Percentiles rank a stretch among this genome's conserved stretches.
Evolutionary conservation across 495 filamentous ascomycete genomes (phyloP).

Genomic region (Aspergillus diversus): DNA sequence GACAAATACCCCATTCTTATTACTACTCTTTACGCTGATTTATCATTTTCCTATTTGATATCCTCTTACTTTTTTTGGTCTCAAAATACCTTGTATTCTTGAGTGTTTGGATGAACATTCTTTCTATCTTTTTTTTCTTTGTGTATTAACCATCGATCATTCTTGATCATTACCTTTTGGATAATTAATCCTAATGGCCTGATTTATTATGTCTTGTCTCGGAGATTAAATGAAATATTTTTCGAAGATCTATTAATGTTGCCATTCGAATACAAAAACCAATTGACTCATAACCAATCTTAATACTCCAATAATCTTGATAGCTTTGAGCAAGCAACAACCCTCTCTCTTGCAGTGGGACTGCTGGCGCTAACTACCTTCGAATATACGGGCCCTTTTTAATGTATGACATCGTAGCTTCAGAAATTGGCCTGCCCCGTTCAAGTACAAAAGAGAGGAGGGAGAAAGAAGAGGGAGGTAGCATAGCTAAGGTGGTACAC

Average conservation of each 20-base stretch:
- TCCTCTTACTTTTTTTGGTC: background rate
- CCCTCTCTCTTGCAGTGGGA: too few species aligned
- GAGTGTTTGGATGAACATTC: background rate
- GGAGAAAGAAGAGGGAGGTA: too few species aligned
- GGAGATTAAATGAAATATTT: background rate
- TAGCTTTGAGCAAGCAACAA: too few species aligned
- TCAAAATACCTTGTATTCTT: background rate
- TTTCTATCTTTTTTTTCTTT: background rate
- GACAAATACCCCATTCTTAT: background rate
- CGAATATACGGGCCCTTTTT: too few species aligned
- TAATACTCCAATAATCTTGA: too few species aligned
- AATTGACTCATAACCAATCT: too few species aligned
- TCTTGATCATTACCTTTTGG: background rate
- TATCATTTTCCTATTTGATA: background rate
- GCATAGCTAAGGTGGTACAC: too few species aligned
- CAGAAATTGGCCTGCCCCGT: too few species aligned
- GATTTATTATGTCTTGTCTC: background rate
- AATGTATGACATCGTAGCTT: too few species aligned
- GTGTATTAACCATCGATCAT: background rate
- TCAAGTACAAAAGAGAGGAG: too few species aligned
- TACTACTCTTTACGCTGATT: background rate
- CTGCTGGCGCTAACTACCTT: too few species aligned
- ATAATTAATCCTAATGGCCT: background rate
- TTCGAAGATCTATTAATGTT: background rate
- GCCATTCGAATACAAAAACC: too few species aligned